phyloP scores from a whole-genome alignment of 108 stramenopile genomes.

The Aurantiochytrium sp. region DNA sequence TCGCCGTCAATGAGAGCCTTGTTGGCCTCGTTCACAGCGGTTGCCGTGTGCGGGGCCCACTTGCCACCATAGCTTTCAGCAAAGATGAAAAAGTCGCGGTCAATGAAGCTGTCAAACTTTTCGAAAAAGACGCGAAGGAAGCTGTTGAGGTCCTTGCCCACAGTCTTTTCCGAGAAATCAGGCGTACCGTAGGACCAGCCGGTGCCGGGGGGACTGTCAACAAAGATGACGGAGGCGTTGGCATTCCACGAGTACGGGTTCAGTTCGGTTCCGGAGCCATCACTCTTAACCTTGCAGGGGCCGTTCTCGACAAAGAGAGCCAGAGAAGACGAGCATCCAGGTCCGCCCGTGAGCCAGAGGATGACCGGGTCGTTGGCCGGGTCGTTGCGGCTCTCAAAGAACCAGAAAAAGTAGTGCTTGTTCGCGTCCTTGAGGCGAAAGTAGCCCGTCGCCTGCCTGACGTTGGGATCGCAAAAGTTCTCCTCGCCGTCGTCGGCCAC shows the following conservation, averaged over 20 bases:
- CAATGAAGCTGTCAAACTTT: slow-evolving; percentile 66
- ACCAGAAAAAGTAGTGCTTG: slow-evolving; percentile 44
- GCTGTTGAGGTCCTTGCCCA: slow-evolving; percentile 83
- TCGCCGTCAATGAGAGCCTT: slow-evolving; percentile 46
- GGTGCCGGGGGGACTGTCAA: slow-evolving; percentile 93
- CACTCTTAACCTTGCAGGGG: slow-evolving; percentile 78
- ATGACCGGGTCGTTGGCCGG: slow-evolving; percentile 38
- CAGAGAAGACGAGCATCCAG: slow-evolving; percentile 53
- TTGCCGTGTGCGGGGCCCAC: slow-evolving; percentile 50
- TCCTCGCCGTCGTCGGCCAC: not conserved
- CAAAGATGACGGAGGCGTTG: slow-evolving; percentile 85
- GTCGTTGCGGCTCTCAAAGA: slow-evolving; percentile 28
- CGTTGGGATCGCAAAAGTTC: not conserved
- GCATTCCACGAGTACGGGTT: slow-evolving; percentile 88
- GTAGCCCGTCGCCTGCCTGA: not conserved
- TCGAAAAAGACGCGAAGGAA: slow-evolving; percentile 84
- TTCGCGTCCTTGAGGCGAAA: not conserved
- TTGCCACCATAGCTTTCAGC: slow-evolving; percentile 1
- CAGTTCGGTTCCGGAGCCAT: slow-evolving; percentile 68
- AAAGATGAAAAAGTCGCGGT: slow-evolving; percentile 60
- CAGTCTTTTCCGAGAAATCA: slow-evolving; percentile 53
- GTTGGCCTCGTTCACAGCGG: slow-evolving; percentile 60
- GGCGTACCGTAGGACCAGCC: slow-evolving; percentile 83
- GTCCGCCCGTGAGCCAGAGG: slow-evolving; percentile 50
- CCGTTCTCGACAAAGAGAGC: slow-evolving; percentile 80